These are phyloP conservation scores for Stenogyne calaminthoides DNA, from an alignment of 305 asterid species.

Conservation along the genomic window DNA sequence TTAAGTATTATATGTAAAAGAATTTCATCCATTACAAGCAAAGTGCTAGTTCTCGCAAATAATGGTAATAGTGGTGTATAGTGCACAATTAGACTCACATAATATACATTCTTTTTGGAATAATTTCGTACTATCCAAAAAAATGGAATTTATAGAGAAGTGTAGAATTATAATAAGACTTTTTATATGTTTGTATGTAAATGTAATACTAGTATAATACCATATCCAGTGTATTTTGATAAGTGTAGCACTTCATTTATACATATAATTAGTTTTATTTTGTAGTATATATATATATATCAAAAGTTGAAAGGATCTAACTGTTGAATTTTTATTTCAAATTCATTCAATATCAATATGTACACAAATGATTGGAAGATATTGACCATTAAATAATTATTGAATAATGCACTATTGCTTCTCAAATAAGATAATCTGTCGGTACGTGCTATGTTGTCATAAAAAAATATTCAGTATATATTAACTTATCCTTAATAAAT, in stretches of 20 bases:
- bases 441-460: neutral
- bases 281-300: neutral
- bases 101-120: no score
- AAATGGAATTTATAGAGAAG: no score
- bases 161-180: neutral
- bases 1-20: neutral
- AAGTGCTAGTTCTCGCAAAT: no score
- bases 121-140: no score
- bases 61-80: no score
- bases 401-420: slow-evolving; percentile 16
- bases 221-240: neutral
- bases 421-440: neutral
- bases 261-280: neutral
- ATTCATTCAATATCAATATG: neutral
- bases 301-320: slow-evolving; percentile 12
- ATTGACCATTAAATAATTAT: neutral
- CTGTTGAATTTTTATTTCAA: neutral
- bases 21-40: no score
- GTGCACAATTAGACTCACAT: no score
- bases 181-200: neutral
- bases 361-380: neutral
- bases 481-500: neutral
- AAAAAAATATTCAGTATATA: neutral
- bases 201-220: neutral
- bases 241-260: neutral